Evolutionary conservation across 108 stramenopile species (phyloP).

Genomic region (Cafeteria roenbergensis): DNA sequence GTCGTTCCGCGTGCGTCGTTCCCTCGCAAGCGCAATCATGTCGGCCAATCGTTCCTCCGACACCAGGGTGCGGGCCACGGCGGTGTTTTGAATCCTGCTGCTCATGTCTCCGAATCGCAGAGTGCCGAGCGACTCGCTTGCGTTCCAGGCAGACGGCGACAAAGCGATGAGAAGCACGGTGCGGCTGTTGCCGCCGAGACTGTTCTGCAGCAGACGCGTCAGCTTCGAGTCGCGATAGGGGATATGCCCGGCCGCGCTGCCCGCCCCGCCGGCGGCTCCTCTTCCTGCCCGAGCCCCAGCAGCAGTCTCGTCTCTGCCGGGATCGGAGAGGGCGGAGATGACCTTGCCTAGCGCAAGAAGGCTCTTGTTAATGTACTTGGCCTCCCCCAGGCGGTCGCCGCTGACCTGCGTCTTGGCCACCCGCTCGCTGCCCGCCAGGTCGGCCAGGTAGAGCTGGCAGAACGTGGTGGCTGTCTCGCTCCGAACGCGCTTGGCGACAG

Average conservation of each 20-base stretch:
- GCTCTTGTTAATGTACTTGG: constrained; percentile 52
- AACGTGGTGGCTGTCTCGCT: not conserved
- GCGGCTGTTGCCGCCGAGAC: constrained; percentile 10
- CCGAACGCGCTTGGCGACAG: not conserved
- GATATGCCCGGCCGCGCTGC: constrained; percentile 10
- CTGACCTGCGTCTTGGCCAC: constrained; percentile 23
- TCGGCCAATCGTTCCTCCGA: not conserved
- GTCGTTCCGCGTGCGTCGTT: too few relatives aligned
- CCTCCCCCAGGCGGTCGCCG: constrained; percentile 54
- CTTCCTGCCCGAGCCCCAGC: too few relatives aligned
- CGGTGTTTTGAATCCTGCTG: constrained; percentile 33
- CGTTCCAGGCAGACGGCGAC: constrained; percentile 28
- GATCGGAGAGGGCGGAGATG: constrained; percentile 54
- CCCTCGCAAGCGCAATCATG: too few relatives aligned
- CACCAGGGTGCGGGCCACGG: constrained; percentile 39
- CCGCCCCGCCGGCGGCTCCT: too few relatives aligned
- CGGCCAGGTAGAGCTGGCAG: not conserved
- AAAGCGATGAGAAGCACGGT: constrained; percentile 34
- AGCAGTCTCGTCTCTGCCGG: constrained; percentile 30
- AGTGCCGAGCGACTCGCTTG: constrained; percentile 32
- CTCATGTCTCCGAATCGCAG: constrained; percentile 41
- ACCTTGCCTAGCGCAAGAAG: constrained; percentile 50
- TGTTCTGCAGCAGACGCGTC: constrained; percentile 17
- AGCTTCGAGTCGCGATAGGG: constrained; percentile 16
- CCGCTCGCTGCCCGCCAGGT: constrained; percentile 13